Base-by-base conservation (phyloP, 768 basidiomycete species). In the Grammothele lineata region DNA sequence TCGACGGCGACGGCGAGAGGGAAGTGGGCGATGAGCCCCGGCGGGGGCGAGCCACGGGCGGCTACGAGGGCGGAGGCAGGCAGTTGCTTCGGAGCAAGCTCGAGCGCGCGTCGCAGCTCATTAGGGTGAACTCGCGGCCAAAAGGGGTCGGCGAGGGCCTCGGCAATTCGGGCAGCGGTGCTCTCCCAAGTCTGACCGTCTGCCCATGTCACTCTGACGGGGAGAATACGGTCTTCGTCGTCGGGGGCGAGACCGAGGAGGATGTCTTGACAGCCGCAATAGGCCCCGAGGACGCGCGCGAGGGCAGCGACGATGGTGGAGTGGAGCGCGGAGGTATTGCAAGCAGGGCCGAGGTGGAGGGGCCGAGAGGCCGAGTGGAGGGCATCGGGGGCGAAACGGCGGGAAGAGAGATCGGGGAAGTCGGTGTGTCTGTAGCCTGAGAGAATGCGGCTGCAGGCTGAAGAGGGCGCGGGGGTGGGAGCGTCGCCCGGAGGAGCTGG, bases 391-490 rank as follows among this genome's bases (percentile, higher is more conserved):
- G 53, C 43, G 43, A 48, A 51, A 27, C 53, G 53, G 24, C 46
- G 45, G 5, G 48, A 47, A n/a, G 53, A 55, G 22, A 55, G 48
- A 43, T 55, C 53, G 32, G 53, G 53, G 46, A 55, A 49, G 37
- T 55, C 53, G 12, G 46, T 40, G 27, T 50, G 53, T 18, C 43
- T 55, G 32, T 55, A 55, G n/a, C 43, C 49, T 41, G 48, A 25
- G 25, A 55, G 46, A n/a, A 54, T 30, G 12, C 37, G 43, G 17
- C 43, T 36, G 45, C 37, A 46, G 40, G 35, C 48, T 40, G 48
- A 36, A n/a, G 43, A 32, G 15, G 30, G 24, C 30, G 19, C 36
- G 21, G 45, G 27, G 7, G 27, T 30, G 27, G 27, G 27, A 30
- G n/a, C n/a, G 27, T 30, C 27, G 24, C 40, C 9, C 33, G 12